Conservation (phyloP, 2,329 filamentous ascomycete genomes). For the Aspergillus sp. region DNA sequence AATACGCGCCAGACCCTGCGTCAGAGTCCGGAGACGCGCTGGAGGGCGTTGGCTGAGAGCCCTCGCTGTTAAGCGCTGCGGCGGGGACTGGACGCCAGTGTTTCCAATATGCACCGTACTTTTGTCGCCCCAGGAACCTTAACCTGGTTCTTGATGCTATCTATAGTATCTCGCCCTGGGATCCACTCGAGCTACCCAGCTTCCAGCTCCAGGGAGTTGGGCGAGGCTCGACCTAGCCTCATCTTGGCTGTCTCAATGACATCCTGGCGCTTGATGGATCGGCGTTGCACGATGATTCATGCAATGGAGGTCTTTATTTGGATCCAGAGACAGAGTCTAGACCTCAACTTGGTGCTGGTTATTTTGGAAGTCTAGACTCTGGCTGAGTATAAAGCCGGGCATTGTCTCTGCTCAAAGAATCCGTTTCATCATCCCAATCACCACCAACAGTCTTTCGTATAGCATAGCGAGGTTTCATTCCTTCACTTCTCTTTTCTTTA, state of each 20-base stretch:
- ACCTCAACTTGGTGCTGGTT: not conserved
- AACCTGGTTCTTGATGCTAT: not conserved
- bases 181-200: not conserved
- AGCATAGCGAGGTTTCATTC: not conserved
- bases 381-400: not conserved
- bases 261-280: constrained; percentile 12
- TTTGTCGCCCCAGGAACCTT: too few species aligned
- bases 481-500: not conserved
- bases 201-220: not conserved
- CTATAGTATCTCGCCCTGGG: not conserved
- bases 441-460: not conserved
- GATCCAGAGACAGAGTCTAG: not conserved
- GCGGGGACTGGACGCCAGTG: constrained; percentile 19
- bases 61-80: constrained; percentile 26
- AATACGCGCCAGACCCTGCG: constrained; percentile 3
- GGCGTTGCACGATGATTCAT: not conserved
- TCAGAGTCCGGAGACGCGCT: constrained; percentile 21
- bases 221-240: not conserved
- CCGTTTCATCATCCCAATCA: not conserved
- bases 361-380: not conserved
- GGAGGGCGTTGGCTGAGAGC: constrained; percentile 28
- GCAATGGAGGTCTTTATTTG: not conserved
- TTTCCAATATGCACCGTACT: not conserved
- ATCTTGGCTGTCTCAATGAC: not conserved
- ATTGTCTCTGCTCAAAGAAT: not conserved